Evolutionary conservation across 1,139 yeast genomes (phyloP), one percentile per base, ranked within the genome.

Genomic region (Suhomyces terraborum): DNA sequence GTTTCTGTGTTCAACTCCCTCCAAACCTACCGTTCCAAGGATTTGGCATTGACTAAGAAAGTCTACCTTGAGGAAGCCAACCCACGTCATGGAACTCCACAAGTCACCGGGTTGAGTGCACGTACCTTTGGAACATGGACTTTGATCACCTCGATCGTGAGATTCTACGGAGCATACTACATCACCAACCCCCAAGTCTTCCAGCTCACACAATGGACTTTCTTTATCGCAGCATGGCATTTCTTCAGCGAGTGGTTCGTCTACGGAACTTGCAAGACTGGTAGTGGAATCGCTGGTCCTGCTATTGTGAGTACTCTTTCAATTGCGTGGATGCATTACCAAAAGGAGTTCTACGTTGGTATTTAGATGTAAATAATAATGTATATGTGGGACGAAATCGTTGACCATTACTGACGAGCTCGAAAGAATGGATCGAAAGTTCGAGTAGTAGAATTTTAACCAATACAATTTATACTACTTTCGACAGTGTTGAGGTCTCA

Each of bases 121-220:
- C 78, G 98, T 55, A 93, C 98, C 0, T 93, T 93, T 63, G 98
- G 98, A 22, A 93, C 98, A 1, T 93, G 98, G 98, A 93, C 98
- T 0, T 71, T 91, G 39, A 76, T 91, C 51, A 84, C 97, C 1
- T 80, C 96, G 2, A 73, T 93, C 32, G 82, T 93, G 37, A 80
- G 98, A 59, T 75, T 84, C 51, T 89, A 87, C 59, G 96, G 96
- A 35, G 95, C 98, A 6, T 72, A 86, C 59, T 68, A 87, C 48
- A 59, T 64, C 12, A 67, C 69, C 43, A 80, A 83, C 54, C 80
- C 81, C 20, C 84, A 82, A 49, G 79, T 89, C 40, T 93, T 80
- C 62, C 82, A 87, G 54, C 72, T 93, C 53, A 84, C 94, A 22
- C 77, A 88, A 56, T 84, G 86, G 64, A 82, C 95, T n/a, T 93